Conservation (phyloP, 768 basidiomycete species). For the Pulveroboletus sp. region DNA sequence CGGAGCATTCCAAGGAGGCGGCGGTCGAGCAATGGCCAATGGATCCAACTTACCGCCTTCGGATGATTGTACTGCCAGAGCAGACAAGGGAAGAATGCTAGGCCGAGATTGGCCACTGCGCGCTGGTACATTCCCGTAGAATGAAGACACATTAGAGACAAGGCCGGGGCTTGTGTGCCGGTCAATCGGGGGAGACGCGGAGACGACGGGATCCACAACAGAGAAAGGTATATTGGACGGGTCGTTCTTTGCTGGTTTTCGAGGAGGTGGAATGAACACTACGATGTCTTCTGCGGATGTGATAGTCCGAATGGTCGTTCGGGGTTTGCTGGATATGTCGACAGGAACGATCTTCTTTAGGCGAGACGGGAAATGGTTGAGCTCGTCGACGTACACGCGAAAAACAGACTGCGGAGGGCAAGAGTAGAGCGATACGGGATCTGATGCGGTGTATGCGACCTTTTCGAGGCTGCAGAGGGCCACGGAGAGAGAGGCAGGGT, state of each 20-base stretch:
- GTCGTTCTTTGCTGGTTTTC: background rate
- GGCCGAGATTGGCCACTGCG: background rate
- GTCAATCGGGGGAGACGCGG: background rate
- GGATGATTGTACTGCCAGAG: conserved; percentile 17
- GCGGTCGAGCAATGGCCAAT: conserved; percentile 26
- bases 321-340: background rate
- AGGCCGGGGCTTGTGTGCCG: background rate
- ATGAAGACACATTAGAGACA: conserved; percentile 14
- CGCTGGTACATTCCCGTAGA: conserved; percentile 13
- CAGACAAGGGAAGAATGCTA: conserved; percentile 17
- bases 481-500: conserved; percentile 39
- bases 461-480: conserved; percentile 35
- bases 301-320: conserved; percentile 1
- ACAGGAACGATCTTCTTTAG: background rate
- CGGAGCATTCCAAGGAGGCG: conserved; percentile 25
- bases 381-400: conserved; percentile 24
- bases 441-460: conserved; percentile 4
- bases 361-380: conserved; percentile 6
- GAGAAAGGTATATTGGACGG: background rate
- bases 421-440: conserved; percentile 27
- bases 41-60: conserved; percentile 15
- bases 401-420: conserved; percentile 25
- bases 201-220: background rate
- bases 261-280: conserved; percentile 18
- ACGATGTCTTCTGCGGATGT: conserved; percentile 12